Conservation (phyloP, 208 protist genomes). For the Trypanosoma avium region DNA sequence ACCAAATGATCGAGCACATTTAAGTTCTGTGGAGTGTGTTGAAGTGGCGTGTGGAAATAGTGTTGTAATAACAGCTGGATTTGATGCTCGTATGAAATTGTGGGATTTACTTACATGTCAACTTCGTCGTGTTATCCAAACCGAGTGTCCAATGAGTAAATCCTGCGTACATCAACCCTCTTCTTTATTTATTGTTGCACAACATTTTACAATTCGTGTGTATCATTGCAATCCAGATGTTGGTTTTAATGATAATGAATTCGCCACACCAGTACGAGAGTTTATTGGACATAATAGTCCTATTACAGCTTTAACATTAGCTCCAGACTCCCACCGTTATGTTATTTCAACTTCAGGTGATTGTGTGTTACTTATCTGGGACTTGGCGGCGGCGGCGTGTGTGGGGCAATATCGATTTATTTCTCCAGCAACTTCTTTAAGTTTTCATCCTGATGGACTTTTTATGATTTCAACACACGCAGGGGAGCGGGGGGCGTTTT, state of each 20-base stretch:
- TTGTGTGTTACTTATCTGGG: conserved; percentile 78
- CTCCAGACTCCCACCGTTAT: conserved; percentile 74
- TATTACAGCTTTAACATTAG: conserved; percentile 78
- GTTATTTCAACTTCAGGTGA: conserved; percentile 73
- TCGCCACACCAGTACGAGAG: conserved; percentile 64
- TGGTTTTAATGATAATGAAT: conserved; percentile 32
- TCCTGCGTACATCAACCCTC: conserved; percentile 75
- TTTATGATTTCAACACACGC: conserved; percentile 86
- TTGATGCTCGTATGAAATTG: conserved; percentile 78
- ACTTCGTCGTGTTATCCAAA: conserved; percentile 42
- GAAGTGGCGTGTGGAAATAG: conserved; percentile 77
- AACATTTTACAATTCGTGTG: conserved; percentile 69
- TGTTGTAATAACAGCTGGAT: conserved; percentile 65
- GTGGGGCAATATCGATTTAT: conserved; percentile 83
- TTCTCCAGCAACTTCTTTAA: conserved; percentile 72
- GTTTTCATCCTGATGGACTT: conserved; percentile 83
- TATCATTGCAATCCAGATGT: conserved; percentile 80
- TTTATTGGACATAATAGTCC: conserved; percentile 78
- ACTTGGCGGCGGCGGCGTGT: conserved; percentile 79
- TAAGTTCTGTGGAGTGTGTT: conserved; percentile 71
- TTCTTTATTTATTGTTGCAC: conserved; percentile 72
- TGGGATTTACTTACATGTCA: conserved; percentile 58
- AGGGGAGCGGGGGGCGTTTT: conserved; percentile 76
- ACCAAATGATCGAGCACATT: conserved; percentile 40
- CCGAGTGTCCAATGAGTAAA: conserved; percentile 53